These are phyloP conservation scores for Tuber melanosporum DNA, from an alignment of 495 filamentous ascomycete genomes.

Conservation along the genomic window DNA sequence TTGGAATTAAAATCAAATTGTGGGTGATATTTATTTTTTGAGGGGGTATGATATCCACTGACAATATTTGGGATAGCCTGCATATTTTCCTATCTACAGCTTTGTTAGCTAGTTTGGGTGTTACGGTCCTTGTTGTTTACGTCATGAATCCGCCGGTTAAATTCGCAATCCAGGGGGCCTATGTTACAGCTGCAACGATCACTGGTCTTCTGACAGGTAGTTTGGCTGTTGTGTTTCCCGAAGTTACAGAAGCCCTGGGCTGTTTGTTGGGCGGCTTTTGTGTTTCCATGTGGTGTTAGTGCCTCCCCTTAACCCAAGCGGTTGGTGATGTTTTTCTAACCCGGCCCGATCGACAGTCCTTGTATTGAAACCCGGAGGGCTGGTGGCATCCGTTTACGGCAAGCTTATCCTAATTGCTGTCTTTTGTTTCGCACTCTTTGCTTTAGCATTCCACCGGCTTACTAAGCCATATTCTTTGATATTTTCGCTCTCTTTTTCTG, in stretches of 20 bases:
- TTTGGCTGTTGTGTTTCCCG: constrained; percentile 68
- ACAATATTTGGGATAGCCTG: constrained; percentile 45
- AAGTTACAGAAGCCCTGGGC: constrained; percentile 78
- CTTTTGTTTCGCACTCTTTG: constrained; percentile 61
- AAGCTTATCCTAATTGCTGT: constrained; percentile 69
- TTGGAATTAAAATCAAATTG: constrained; percentile 81
- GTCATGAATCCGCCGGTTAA: constrained; percentile 76
- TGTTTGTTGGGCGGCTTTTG: constrained; percentile 85
- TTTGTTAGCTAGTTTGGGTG: constrained; percentile 64
- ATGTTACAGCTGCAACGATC: constrained; percentile 70
- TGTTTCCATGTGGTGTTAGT: constrained; percentile 70
- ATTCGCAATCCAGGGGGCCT: constrained; percentile 76
- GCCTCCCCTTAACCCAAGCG: constrained; percentile 7
- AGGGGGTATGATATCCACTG: not conserved
- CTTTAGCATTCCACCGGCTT: constrained; percentile 69
- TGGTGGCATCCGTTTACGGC: constrained; percentile 55
- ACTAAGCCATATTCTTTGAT: constrained; percentile 75
- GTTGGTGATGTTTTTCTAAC: constrained; percentile 20
- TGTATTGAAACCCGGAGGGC: constrained; percentile 66
- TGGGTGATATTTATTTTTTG: constrained; percentile 34
- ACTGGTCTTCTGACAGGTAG: constrained; percentile 73
- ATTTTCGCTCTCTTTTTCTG: constrained; percentile 66
- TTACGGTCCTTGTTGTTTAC: constrained; percentile 80
- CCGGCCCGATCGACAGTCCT: constrained; percentile 48
- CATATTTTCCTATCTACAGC: constrained; percentile 76